A percentile compares a stretch with the other conserved stretches of the same genome.
Conservation (phyloP, 2,329 filamentous ascomycete genomes). For the Hypoxylon sp. region DNA sequence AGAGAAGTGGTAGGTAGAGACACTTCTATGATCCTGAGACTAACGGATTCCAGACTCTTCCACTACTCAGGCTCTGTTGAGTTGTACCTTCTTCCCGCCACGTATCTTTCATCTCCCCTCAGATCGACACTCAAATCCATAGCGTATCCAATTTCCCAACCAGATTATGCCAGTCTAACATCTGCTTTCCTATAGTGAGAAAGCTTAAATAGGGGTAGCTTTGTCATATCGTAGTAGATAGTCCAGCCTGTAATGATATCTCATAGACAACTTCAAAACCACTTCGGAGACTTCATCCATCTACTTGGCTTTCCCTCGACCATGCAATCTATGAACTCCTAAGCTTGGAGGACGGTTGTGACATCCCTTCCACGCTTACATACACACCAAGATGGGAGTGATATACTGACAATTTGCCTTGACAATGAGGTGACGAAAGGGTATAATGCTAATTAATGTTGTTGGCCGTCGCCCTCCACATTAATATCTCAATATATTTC, state of each 20-base stretch:
- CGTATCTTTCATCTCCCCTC: neutral
- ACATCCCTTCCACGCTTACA: neutral
- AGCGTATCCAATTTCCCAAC: neutral
- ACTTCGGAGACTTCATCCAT: neutral
- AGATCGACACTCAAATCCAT: neutral
- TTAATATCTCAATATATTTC: neutral
- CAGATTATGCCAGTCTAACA: no score
- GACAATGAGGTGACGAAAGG: no score
- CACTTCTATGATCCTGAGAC: neutral
- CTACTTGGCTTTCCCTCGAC: neutral
- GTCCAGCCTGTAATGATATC: no score
- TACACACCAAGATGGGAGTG: neutral
- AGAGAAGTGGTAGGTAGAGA: neutral
- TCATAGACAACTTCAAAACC: neutral
- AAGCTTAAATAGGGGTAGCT: no score
- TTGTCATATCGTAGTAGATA: no score
- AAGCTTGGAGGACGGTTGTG: no score
- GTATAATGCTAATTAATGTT: conserved; percentile 6
- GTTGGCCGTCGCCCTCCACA: conserved; percentile 4
- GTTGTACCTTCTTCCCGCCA: no score
- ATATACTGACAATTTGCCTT: neutral
- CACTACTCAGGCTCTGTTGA: neutral
- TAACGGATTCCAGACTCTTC: neutral
- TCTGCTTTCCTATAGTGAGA: no score
- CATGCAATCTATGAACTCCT: neutral